Percentiles rank a stretch among this genome's conserved stretches.
These are phyloP conservation scores for Lolium rigidum DNA, from an alignment of 176 grass and related monocot genomes.

Conservation along the genomic window DNA sequence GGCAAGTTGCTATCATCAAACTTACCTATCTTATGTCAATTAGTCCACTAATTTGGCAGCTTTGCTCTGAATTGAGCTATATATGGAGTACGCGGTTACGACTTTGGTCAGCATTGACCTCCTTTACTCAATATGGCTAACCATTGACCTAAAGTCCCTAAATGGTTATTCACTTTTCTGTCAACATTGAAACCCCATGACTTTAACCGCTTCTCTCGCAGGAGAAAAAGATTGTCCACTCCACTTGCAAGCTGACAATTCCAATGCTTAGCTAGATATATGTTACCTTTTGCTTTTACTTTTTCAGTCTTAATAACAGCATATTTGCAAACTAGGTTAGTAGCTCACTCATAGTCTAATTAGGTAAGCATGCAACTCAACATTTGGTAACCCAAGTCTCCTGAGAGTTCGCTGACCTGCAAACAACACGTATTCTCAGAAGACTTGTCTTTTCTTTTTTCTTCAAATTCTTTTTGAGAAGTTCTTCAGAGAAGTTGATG, in stretches of 20 bases:
- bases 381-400: not conserved
- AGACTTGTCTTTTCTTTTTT: too few species aligned
- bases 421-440: not conserved
- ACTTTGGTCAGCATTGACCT: slow-evolving; percentile 11
- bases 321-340: slow-evolving; percentile 14
- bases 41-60: not conserved
- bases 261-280: not conserved
- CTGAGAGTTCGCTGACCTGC: not conserved
- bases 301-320: not conserved
- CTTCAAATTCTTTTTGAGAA: too few species aligned
- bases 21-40: not conserved
- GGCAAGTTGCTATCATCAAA: not conserved
- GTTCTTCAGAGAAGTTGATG: not conserved
- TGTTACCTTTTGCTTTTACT: slow-evolving; percentile 21
- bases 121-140: slow-evolving; percentile 20
- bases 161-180: slow-evolving; percentile 1
- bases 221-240: slow-evolving; percentile 40
- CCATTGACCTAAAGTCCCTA: slow-evolving; percentile 5
- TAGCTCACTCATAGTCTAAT: not conserved
- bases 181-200: not conserved
- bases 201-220: slow-evolving; percentile 35
- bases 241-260: too few species aligned
- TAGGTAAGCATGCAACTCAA: slow-evolving; percentile 22
- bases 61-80: not conserved
- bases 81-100: slow-evolving; percentile 40